Evolutionary conservation across 108 stramenopile genomes (phyloP), one percentile per base, ranked within the genome.

Genomic region (Cyclotella choctawhatcheeana): DNA sequence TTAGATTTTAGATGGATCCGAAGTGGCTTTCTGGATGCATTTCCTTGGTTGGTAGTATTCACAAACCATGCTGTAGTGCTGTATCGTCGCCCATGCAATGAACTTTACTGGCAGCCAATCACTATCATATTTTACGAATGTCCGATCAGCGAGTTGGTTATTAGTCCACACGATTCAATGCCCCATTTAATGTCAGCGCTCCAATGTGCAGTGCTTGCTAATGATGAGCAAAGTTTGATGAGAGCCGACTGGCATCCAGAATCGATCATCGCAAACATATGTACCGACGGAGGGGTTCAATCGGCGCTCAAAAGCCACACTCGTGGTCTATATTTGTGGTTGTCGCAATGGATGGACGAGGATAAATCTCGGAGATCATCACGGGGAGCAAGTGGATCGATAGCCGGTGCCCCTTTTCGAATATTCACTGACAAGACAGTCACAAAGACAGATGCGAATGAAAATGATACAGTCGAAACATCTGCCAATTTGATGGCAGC

Each of bases 181-280:
- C 89, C 93, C 44, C 89, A 93, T 65, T 58, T 84, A 44, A 66
- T 69, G 18, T 58, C 81, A 27, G 76, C 84, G 12, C 58, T 84
- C n/a, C 71, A 71, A 10, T 81, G 61, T 64, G 32, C 85, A 24
- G 37, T 89, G 24, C 52, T 58, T 33, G 40, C 74, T 26, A 85
- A 81, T 44, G 89, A 89, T 47, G 90, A 89, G 55, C 48, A 60
- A 12, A 51, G 35, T 13, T 56, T 55, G 29, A 24, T 88, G 30
- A 48, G 84, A 16, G 83, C 86, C 25, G 90, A 91, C 52, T 94
- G 90, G 90, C 81, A 90, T 64, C 90, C 93, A 5, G 93, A 94
- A 60, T 82, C 88, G 20, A 70, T 92, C 44, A 64, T 94, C 16
- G 88, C 90, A 5, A 76, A 68, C 60, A 53, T 92, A 48, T 90